Base-by-base conservation (phyloP, 2,329 filamentous ascomycete species). In the Cladosporium sp. region DNA sequence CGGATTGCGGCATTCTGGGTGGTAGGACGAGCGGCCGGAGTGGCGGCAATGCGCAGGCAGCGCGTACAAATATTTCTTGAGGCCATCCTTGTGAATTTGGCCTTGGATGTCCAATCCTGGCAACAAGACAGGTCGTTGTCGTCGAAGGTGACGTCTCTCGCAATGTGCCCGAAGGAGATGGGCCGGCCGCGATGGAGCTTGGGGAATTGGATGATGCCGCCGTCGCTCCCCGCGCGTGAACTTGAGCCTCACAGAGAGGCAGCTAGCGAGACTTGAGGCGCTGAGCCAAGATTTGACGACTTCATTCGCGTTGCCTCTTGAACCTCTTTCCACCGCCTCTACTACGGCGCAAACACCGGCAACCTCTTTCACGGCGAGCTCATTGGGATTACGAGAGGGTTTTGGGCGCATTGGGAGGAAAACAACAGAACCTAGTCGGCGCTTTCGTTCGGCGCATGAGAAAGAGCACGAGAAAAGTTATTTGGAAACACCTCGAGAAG, bases 51-150 rank as follows among this genome's bases (percentile, higher is more conserved):
- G 17, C 59, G 58, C 43, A 61, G 50, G 34, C 60, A 62, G 12
- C 55, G 55, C 30, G 55, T 57, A 47, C 60, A 63, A 50, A 61
- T 58, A 20, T 51, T 54, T 43, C 53, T 57, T 39, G 59, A 58
- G n/a, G 58, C 56, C 60, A 62, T 62, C 27, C 19, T 50, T 22
- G n/a, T 24, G 18, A 9, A 9, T 18, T 13, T 41, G 32, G 36
- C 18, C 29, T 42, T 20, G 43, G 22, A 43, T 7, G 41, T 11
- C 41, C 22, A 15, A n/a, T n/a, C n/a, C 22, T 27, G 22, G 22
- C 9, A 4, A 40, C 37, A 27, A 34, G 38, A 24, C 24, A n/a
- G 5, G 37, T 34, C 27, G 17, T 15, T n/a, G 45, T 41, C 12
- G 22, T 27, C 22, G 17, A 39, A 43, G 47, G 43, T 4, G 48